A percentile compares a stretch with the other conserved stretches of the same genome.
Evolutionary conservation across 257 asterid species (phyloP).

Genomic region (Coffea eugenioides): DNA sequence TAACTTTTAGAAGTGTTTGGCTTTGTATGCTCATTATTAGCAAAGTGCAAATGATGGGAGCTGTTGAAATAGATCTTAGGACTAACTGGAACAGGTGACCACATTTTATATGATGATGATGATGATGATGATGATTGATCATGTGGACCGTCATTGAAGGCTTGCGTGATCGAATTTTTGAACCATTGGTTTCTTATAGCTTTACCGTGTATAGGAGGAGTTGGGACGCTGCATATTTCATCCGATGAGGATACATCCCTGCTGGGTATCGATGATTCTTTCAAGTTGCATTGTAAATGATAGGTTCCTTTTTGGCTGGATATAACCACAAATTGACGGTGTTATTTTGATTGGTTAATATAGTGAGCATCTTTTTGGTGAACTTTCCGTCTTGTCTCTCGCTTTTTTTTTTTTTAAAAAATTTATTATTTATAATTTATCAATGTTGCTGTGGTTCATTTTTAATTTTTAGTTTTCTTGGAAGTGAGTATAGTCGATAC

Average conservation of each 20-base stretch:
- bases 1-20: constrained; percentile 15
- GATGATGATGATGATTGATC: constrained; percentile 10
- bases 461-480: neutral
- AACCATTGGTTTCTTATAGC: neutral
- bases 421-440: no score
- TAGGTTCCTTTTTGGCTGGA: neutral
- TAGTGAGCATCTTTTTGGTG: neutral
- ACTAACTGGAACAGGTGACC: constrained; percentile 13
- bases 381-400: neutral
- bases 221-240: neutral
- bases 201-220: constrained; percentile 20
- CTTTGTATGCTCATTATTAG: neutral
- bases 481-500: neutral
- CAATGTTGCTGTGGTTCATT: neutral
- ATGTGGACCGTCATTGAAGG: constrained; percentile 9
- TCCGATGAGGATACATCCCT: neutral
- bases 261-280: constrained; percentile 11
- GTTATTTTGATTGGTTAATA: neutral
- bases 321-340: neutral
- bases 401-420: neutral
- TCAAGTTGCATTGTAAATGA: constrained; percentile 23
- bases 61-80: neutral
- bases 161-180: constrained; percentile 17
- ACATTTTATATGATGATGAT: neutral
- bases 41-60: neutral